These are phyloP conservation scores for Spencermartinsiella ligniputridi DNA, from an alignment of 1,139 yeast genomes.

Conservation along the genomic window DNA sequence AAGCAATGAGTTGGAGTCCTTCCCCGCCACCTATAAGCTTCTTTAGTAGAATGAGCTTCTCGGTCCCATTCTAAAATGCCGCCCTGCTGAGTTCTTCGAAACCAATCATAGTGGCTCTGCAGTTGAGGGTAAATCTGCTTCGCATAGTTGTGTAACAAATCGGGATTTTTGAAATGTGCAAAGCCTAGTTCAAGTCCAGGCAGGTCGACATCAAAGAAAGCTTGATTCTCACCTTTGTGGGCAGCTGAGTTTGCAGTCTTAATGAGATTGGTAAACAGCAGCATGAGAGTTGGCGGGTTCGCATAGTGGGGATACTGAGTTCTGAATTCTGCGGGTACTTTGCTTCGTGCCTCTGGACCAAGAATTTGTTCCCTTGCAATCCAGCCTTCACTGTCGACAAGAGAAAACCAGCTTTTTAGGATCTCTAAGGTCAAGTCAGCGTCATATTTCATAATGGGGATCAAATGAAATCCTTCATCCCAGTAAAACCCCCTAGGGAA, in stretches of 20 bases:
- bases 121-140: conserved; percentile 69
- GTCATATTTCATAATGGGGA: conserved; percentile 80
- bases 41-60: conserved; percentile 46
- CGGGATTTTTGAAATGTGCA: conserved; percentile 55
- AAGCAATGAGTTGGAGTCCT: conserved; percentile 79
- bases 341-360: conserved; percentile 84
- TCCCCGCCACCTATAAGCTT: conserved; percentile 91
- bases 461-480: conserved; percentile 97
- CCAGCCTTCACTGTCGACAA: conserved; percentile 93
- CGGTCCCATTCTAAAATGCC: conserved; percentile 69
- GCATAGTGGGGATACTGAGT: conserved; percentile 89
- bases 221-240: conserved; percentile 4
- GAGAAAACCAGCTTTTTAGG: conserved; percentile 77
- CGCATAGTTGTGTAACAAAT: conserved; percentile 59
- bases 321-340: conserved; percentile 82
- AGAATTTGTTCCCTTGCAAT: conserved; percentile 92
- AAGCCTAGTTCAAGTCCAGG: conserved; percentile 32
- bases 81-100: conserved; percentile 77
- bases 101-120: conserved; percentile 78
- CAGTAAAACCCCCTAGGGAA: conserved; percentile 97
- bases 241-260: conserved; percentile 37
- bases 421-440: conserved; percentile 79
- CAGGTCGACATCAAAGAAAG: background rate
- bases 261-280: conserved; percentile 67
- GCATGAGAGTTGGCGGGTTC: conserved; percentile 90